phyloP scores from a whole-genome alignment of 176 grass and related monocot species.

The Chloris gayana region DNA sequence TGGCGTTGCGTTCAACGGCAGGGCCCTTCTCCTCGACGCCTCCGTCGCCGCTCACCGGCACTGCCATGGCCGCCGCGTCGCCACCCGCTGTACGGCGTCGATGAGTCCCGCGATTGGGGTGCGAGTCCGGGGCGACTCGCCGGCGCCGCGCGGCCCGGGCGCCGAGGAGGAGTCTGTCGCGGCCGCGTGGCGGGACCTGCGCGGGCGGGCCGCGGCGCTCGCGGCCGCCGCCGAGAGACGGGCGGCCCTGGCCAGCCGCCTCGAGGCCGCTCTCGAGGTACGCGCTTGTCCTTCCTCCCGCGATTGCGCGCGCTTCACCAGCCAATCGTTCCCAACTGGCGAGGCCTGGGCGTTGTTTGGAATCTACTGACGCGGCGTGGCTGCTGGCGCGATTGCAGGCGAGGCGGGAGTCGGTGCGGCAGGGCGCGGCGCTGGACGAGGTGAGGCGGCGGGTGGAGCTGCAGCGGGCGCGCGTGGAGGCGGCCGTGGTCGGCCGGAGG shows the following conservation, averaged over 20 bases:
- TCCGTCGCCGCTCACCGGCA: not conserved
- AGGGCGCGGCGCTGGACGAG: constrained; percentile 52
- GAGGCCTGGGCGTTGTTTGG: not conserved
- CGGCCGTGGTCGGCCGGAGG: not conserved
- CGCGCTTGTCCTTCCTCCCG: not conserved
- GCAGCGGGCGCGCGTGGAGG: constrained; percentile 28
- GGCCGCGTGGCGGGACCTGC: constrained; percentile 35
- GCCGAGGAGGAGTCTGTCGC: not conserved
- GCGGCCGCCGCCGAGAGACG: constrained; percentile 30
- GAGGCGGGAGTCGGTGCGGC: constrained; percentile 36
- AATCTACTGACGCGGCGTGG: not conserved
- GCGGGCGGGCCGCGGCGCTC: constrained; percentile 3
- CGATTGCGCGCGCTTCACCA: not conserved
- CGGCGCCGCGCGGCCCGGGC: not conserved
- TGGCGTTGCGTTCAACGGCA: not conserved
- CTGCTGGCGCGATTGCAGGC: constrained; percentile 7
- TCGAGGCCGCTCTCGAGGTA: constrained; percentile 51
- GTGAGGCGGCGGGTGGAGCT: constrained; percentile 29
- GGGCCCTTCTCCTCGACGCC: constrained; percentile 1
- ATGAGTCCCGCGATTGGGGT: constrained; percentile 25
- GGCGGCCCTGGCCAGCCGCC: constrained; percentile 32
- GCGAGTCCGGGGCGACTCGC: not conserved
- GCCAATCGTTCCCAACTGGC: not conserved
- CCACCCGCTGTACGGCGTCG: not conserved
- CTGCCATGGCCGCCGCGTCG: constrained; percentile 24